Percentiles rank a stretch among this genome's conserved stretches.
Evolutionary conservation across 352 stramenopile species (phyloP).

Genomic region (Ophiocytium majus): DNA sequence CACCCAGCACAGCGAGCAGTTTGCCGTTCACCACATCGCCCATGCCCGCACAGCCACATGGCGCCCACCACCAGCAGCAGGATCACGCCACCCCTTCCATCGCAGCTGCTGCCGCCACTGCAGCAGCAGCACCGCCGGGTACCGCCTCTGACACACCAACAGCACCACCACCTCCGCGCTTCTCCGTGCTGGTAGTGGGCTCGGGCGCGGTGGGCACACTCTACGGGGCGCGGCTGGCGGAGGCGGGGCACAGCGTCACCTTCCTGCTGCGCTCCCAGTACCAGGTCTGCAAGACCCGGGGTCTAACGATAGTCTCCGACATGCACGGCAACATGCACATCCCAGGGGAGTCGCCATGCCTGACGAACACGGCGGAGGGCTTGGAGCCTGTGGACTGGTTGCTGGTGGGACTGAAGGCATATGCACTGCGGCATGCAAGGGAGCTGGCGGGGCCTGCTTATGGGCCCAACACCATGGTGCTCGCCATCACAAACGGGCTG

Average conservation of each 20-base stretch:
- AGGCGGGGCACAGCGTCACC: constrained; percentile 4
- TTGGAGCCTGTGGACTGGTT: constrained; percentile 1
- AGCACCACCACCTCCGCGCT: neutral
- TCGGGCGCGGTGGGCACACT: neutral
- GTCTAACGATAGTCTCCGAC: neutral
- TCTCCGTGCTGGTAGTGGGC: neutral
- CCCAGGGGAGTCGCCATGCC: neutral
- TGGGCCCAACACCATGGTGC: neutral
- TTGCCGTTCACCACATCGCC: too few relatives aligned
- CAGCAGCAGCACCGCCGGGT: neutral
- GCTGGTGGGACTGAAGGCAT: neutral
- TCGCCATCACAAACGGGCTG: constrained; percentile 15
- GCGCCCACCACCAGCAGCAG: too few relatives aligned
- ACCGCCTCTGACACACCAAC: neutral
- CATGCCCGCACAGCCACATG: too few relatives aligned
- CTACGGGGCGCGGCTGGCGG: neutral
- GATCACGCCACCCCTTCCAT: too few relatives aligned
- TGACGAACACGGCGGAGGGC: neutral
- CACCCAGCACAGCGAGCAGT: too few relatives aligned
- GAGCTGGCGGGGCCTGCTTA: neutral
- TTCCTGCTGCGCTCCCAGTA: constrained; percentile 4
- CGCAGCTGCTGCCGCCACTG: too few relatives aligned
- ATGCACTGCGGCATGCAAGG: neutral
- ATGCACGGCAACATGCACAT: neutral
- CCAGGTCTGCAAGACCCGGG: neutral